Evolutionary conservation across 2,329 filamentous ascomycete genomes (phyloP).

Genomic region (Scolecobasidium constrictum): DNA sequence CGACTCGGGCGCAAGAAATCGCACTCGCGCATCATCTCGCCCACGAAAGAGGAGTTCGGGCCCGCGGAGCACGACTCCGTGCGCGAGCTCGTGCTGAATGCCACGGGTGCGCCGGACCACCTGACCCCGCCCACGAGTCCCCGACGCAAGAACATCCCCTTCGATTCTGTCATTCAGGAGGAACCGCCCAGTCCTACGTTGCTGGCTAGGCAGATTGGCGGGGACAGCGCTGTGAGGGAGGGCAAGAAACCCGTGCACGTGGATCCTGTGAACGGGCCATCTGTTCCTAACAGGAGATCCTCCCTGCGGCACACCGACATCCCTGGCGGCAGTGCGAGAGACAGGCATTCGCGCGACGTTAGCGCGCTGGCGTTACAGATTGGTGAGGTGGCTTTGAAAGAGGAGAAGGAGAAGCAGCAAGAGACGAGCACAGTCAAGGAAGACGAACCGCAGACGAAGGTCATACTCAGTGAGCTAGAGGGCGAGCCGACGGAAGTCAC

Average conservation of each 20-base stretch:
- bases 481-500: constrained; percentile 43
- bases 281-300: constrained; percentile 9
- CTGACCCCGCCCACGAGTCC: constrained; percentile 3
- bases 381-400: not conserved
- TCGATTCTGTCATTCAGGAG: constrained; percentile 5
- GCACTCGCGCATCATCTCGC: not conserved
- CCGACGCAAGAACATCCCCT: not conserved
- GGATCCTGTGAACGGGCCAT: constrained; percentile 1
- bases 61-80: not conserved
- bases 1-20: constrained; percentile 19
- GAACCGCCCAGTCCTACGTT: constrained; percentile 5
- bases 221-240: not conserved
- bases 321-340: not conserved
- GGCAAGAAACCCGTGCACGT: constrained; percentile 7
- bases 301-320: constrained; percentile 4
- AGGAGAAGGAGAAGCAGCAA: constrained; percentile 1
- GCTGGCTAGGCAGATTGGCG: not conserved
- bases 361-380: constrained; percentile 1
- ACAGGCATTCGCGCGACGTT: not conserved
- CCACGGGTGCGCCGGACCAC: constrained; percentile 2
- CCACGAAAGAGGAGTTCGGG: constrained; percentile 1
- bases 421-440: not conserved
- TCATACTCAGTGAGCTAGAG: not conserved
- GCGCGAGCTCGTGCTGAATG: constrained; percentile 1
- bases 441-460: constrained; percentile 13